These are phyloP conservation scores for Phytopythium kandeliae DNA, from an alignment of 352 stramenopile genomes.

Conservation along the genomic window DNA sequence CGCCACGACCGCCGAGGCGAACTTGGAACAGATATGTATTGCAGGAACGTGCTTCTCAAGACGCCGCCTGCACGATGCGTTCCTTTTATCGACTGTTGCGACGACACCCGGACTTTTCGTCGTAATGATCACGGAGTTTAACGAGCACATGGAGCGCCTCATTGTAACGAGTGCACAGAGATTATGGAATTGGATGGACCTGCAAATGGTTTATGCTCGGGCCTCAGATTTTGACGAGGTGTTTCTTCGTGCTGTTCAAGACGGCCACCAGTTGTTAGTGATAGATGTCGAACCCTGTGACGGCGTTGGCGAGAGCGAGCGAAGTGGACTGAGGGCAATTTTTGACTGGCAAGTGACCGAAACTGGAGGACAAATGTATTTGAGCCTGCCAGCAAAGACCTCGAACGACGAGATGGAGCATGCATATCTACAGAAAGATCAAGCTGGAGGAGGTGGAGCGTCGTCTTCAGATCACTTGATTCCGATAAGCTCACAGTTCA, in stretches of 20 bases:
- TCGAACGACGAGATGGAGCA: neutral
- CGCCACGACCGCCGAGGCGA: no score
- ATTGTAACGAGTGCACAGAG: conserved; percentile 30
- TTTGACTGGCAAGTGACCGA: conserved; percentile 29
- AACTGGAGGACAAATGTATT: conserved; percentile 15
- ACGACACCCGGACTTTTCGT: conserved; percentile 18
- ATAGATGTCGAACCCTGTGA: conserved; percentile 48
- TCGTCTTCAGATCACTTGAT: conserved; percentile 5
- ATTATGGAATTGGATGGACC: conserved; percentile 37
- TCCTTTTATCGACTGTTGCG: conserved; percentile 25
- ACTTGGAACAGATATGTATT: neutral
- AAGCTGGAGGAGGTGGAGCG: neutral
- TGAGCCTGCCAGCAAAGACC: conserved; percentile 8
- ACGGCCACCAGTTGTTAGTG: conserved; percentile 52
- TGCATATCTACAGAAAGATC: neutral
- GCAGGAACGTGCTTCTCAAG: conserved; percentile 34
- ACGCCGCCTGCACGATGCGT: conserved; percentile 34
- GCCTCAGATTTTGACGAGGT: conserved; percentile 27
- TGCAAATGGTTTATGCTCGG: conserved; percentile 34
- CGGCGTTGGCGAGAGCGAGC: conserved; percentile 8
- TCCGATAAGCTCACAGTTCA: conserved; percentile 30
- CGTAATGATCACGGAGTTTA: conserved; percentile 39
- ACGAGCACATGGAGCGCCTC: conserved; percentile 31
- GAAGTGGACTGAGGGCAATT: conserved; percentile 11
- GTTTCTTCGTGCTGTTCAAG: conserved; percentile 23